Base-by-base conservation (phyloP, 1,284 basidiomycete genomes). In the Nidula niveotomentosa region DNA sequence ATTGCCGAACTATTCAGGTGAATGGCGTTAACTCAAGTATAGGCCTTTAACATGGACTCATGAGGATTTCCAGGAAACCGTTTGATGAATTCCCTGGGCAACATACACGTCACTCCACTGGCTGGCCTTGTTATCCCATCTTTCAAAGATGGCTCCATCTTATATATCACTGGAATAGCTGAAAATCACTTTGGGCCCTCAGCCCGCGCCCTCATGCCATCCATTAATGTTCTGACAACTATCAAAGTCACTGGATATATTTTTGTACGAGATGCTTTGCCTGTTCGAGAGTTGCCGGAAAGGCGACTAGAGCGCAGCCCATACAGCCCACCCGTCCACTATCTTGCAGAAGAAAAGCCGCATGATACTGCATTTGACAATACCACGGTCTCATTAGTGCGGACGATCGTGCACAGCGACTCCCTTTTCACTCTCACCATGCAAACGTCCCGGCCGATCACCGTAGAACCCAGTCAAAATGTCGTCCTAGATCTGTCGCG, bases 1-100 rank as follows among this genome's bases (percentile, higher is more conserved):
- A 5, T 59, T 88, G 15, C 86, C 86, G 0, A 84, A 88, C 61
- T 86, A 77, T 58, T 84, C 82, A 37, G 85, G 85, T 80, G 65
- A 12, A 68, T 59, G 34, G 39, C 30, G n/a, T 15, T 15, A 33
- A 15, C 34, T 39, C 23, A 43, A 49, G 53, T 30, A 10, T 46
- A 36, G n/a, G 5, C 37, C 34, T 15, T 36, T 36, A 33, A 34
- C 50, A 43, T n/a, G 57, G 13, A 48, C 47, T 37, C 36, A 46
- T 54, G 51, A 53, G 39, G 46, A 33, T 52, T 41, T 23, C 15
- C 56, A 85, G 84, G 85, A 1, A 86, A 88, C 60, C 76, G 84
- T 1, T 61, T 85, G 23, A 72, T 87, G 71, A 49, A 30, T 13
- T 85, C 85, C 1, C 73, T 88, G 4, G 85, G 86, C 12, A 87